Base-by-base conservation (phyloP, 345 rosid genomes). In the Boechera divaricarpa region DNA sequence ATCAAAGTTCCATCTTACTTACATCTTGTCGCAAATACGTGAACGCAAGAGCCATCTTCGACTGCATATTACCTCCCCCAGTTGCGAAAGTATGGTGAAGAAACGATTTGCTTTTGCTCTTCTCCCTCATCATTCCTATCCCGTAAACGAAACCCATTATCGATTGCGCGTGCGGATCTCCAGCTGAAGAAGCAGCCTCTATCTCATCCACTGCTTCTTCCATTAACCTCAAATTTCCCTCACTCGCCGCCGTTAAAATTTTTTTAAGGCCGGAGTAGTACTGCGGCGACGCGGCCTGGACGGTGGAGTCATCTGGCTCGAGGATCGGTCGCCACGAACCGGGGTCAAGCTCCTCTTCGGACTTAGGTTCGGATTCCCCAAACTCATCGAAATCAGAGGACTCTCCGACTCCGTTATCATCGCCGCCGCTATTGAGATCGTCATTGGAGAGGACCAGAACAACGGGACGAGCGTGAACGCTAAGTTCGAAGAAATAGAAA, bases 261-360 rank as follows among this genome's bases (percentile, higher is more conserved):
- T 87, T 91, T 9, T 67, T 41, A 28, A 92, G 91, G 32, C 80
- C 83, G 29, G 87, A 73, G 80, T 85, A 83, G 77, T 95, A 91
- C 32, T 82, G 77, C 7, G 58, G 79, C 24, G 81, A 80, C 63
- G 77, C 60, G 75, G 65, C 83, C 16, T 75, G 67, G 9, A 65
- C 67, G 10, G 68, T 31, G 3, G 84, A 63, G 51, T 78, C 72
- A 21, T 85, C 89, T n/a, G 98, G 91, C 82, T 93, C 99, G 65
- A 95, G 88, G 70, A 93, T 82, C 36, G 91, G 88, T 62, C 94
- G 90, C 98, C 98, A 94, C 1, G 98, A 91, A 8, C 98, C 98
- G 12, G 94, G 97, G 70, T 92, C 98, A 39, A 95, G 93, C 77
- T 86, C 89, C 44, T 90, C 89, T 29, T 89, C 97, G 2, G 96